Evolutionary conservation across 2,329 filamentous ascomycete species (phyloP).

Genomic region (Moelleriella libera): DNA sequence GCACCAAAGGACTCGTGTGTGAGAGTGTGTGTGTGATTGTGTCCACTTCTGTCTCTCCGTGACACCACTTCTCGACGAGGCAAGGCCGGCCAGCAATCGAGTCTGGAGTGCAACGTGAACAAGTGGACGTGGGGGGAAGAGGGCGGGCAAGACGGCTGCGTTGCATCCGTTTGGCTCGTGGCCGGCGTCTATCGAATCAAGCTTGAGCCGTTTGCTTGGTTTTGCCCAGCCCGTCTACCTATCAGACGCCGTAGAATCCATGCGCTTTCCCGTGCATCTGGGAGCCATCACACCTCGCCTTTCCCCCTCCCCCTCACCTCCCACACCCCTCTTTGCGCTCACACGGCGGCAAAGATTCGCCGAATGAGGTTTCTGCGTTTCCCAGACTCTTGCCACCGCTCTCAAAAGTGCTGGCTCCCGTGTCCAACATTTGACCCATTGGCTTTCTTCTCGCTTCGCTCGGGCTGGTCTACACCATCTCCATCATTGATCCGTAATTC

Average conservation of each 20-base stretch:
- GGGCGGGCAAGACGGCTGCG: conserved; percentile 24
- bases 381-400: background rate
- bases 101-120: background rate
- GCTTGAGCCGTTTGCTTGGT: background rate
- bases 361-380: background rate
- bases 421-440: background rate
- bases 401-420: background rate
- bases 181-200: conserved; percentile 2
- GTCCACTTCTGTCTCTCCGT: no score
- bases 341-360: background rate
- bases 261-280: background rate
- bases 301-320: background rate
- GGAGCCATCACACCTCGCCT: background rate
- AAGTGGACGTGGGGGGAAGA: background rate
- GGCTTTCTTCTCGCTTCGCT: background rate
- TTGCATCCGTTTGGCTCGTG: conserved; percentile 6
- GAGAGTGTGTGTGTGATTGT: no score
- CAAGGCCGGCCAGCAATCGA: no score
- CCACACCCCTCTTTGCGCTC: no score
- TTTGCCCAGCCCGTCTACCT: conserved; percentile 2
- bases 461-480: background rate
- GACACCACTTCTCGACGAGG: no score
- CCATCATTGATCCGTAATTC: no score
- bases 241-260: conserved; percentile 1
- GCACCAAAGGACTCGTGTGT: no score